Evolutionary conservation across 768 basidiomycete genomes (phyloP).

Genomic region (Lenzites betulinus): DNA sequence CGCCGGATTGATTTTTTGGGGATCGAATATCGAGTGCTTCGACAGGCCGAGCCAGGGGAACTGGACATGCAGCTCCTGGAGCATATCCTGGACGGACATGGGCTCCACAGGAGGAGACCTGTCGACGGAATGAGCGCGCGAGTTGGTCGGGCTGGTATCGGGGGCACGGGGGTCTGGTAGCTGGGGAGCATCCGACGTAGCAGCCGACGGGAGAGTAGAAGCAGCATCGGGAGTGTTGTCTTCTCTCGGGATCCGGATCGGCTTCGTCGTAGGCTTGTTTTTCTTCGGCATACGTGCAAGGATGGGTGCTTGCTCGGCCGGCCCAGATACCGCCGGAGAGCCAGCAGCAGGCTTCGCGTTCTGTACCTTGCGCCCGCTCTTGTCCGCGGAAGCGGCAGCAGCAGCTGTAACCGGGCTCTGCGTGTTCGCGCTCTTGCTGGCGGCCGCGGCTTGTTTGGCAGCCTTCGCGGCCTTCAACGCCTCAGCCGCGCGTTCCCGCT

Average conservation of each 20-base stretch:
- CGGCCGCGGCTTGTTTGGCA: slow-evolving; percentile 16
- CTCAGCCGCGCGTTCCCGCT: slow-evolving; percentile 33
- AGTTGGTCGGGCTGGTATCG: slow-evolving; percentile 55
- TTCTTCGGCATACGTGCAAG: slow-evolving; percentile 86
- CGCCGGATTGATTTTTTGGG: slow-evolving; percentile 69
- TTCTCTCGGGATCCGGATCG: slow-evolving; percentile 61
- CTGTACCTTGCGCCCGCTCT: slow-evolving; percentile 22
- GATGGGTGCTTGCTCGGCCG: slow-evolving; percentile 65
- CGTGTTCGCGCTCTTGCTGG: slow-evolving; percentile 24
- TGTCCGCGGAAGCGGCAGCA: slow-evolving; percentile 12
- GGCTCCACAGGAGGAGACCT: slow-evolving; percentile 44
- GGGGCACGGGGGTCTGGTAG: slow-evolving; percentile 36
- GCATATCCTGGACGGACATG: slow-evolving; percentile 60
- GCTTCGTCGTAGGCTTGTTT: slow-evolving; percentile 64
- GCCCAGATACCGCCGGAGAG: slow-evolving; percentile 24
- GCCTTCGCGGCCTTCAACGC: slow-evolving; percentile 18
- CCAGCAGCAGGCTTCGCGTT: slow-evolving; percentile 28
- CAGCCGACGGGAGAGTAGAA: slow-evolving; percentile 45
- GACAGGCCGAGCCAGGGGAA: slow-evolving; percentile 66
- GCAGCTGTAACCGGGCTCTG: slow-evolving; percentile 21
- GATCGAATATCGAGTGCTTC: slow-evolving; percentile 76
- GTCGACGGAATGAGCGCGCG: slow-evolving; percentile 64
- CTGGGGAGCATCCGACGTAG: slow-evolving; percentile 50
- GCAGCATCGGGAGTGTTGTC: slow-evolving; percentile 49
- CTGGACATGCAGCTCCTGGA: slow-evolving; percentile 65